phyloP scores from a whole-genome alignment of 2,329 filamentous ascomycete genomes.

The Aspergillus sclerotialis region DNA sequence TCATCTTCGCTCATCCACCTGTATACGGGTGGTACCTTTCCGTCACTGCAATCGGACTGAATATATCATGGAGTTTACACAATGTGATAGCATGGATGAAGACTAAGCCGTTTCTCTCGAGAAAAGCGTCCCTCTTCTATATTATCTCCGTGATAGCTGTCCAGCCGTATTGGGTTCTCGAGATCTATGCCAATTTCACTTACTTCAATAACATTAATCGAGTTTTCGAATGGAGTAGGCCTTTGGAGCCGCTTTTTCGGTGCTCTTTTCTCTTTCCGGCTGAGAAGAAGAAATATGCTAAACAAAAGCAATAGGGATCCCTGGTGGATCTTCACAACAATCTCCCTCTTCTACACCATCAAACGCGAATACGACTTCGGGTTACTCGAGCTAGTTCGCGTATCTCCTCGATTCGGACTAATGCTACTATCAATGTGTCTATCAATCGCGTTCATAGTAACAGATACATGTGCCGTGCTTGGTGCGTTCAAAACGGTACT shows the following conservation, averaged over 20 bases:
- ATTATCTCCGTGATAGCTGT: constrained; percentile 52
- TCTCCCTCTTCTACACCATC: too few relatives aligned
- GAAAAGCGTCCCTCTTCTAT: constrained; percentile 47
- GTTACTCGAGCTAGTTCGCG: too few relatives aligned
- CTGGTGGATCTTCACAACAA: too few relatives aligned
- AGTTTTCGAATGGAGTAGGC: constrained; percentile 50
- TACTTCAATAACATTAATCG: constrained; percentile 53
- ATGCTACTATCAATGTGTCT: constrained; percentile 56
- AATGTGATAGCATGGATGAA: constrained; percentile 64
- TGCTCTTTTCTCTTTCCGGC: too few relatives aligned
- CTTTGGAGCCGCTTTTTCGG: constrained; percentile 55
- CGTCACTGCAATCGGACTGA: constrained; percentile 53
- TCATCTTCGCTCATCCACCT: constrained; percentile 51
- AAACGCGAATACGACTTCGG: too few relatives aligned
- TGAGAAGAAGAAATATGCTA: too few relatives aligned
- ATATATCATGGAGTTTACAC: constrained; percentile 57
- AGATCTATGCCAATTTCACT: constrained; percentile 59
- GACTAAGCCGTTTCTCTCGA: constrained; percentile 53
- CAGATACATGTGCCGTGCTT: constrained; percentile 56
- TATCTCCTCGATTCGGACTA: constrained; percentile 53
- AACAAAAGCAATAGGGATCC: too few relatives aligned
- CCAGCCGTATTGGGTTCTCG: constrained; percentile 58
- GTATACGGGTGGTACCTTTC: constrained; percentile 60
- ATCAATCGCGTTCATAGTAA: constrained; percentile 53
- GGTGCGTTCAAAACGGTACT: constrained; percentile 35